phyloP scores from a whole-genome alignment of 371 early-diverging fungal genomes.

The Mortierella sp. region DNA sequence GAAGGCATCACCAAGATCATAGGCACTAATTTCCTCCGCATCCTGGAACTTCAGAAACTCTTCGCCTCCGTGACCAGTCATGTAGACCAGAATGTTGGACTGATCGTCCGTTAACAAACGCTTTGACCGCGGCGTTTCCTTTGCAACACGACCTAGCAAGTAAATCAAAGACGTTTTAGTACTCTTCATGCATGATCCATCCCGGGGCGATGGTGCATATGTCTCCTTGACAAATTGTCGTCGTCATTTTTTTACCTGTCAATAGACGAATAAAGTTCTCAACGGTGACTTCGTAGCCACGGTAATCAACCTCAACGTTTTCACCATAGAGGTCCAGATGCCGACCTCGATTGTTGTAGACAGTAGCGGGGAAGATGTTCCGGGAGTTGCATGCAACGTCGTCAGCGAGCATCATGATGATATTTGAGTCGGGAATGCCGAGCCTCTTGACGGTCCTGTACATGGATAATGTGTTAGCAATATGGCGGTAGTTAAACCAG shows the following conservation, averaged over 20 bases:
- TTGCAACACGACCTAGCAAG: constrained; percentile 71
- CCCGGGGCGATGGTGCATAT: too few relatives aligned
- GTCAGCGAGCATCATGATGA: constrained; percentile 97
- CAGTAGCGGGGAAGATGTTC: constrained; percentile 91
- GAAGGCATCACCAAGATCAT: constrained; percentile 95
- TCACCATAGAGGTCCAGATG: constrained; percentile 91
- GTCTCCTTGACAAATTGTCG: not conserved
- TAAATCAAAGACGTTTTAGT: too few relatives aligned
- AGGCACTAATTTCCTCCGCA: constrained; percentile 92
- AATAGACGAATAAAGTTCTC: constrained; percentile 96
- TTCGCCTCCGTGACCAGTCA: constrained; percentile 99
- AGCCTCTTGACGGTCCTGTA: constrained; percentile 97
- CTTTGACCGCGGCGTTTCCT: constrained; percentile 89
- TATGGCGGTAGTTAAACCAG: constrained; percentile 98
- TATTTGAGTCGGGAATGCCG: constrained; percentile 97
- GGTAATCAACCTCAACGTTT: constrained; percentile 96
- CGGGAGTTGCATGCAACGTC: constrained; percentile 97
- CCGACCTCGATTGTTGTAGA: constrained; percentile 89
- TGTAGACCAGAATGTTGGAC: constrained; percentile 93
- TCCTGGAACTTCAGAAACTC: constrained; percentile 98
- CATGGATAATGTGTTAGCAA: constrained; percentile 95
- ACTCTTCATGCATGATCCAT: too few relatives aligned
- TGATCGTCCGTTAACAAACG: constrained; percentile 93
- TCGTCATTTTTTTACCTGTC: constrained; percentile 86
- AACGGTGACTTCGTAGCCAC: constrained; percentile 98